Conservation (phyloP, 208 protist species). For the Leishmania gerbilli region DNA sequence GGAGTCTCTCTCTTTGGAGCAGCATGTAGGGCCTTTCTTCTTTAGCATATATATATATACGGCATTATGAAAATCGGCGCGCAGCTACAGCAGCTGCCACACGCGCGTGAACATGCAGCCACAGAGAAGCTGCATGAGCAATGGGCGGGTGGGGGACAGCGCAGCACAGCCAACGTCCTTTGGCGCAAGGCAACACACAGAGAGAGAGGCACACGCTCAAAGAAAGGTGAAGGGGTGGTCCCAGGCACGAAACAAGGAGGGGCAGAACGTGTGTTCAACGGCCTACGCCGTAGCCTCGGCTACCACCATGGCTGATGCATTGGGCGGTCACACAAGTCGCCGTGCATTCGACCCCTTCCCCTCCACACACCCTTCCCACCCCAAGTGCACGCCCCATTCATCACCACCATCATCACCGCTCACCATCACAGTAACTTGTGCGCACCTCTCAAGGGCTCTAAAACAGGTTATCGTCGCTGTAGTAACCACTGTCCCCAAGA, state of each 20-base stretch:
- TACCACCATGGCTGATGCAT: neutral
- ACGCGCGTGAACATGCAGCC: neutral
- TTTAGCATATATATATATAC: neutral
- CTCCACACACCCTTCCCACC: neutral
- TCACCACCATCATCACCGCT: neutral
- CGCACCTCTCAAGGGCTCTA: constrained; percentile 12
- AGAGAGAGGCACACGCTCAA: neutral
- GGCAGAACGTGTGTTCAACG: neutral
- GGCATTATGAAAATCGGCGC: neutral
- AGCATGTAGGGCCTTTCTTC: neutral
- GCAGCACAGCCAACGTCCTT: neutral
- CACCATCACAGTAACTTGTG: neutral
- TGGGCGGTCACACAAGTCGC: neutral
- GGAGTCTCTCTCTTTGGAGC: neutral
- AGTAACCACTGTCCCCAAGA: constrained; percentile 18
- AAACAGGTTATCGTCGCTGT: constrained; percentile 43
- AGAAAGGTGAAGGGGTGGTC: no score
- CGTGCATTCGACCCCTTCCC: no score
- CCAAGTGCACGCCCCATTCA: neutral
- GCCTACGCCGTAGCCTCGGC: neutral
- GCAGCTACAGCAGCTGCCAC: neutral
- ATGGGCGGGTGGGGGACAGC: neutral
- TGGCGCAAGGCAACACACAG: neutral
- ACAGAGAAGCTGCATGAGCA: neutral
- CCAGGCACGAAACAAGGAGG: neutral